Evolutionary conservation across 73 alveolate species (phyloP).

Genomic region (Tetrahymena elliotti): DNA sequence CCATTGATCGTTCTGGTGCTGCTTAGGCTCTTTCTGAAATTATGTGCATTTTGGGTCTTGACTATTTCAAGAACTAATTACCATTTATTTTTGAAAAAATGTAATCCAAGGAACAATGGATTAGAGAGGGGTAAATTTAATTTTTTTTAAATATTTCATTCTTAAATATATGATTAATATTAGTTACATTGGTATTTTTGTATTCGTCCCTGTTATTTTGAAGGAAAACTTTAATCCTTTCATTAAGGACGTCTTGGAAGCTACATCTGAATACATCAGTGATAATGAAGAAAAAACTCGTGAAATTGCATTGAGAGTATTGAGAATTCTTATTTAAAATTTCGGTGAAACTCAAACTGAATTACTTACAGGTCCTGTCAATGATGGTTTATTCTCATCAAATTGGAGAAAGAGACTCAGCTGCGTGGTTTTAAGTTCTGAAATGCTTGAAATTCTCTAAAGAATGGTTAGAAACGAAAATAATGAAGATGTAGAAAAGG

Average conservation of each 20-base stretch:
- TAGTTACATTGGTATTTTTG: conserved; percentile 46
- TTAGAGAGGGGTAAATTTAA: conserved; percentile 45
- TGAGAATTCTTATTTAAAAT: conserved; percentile 57
- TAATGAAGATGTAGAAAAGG: conserved; percentile 8
- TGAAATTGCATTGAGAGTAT: conserved; percentile 58
- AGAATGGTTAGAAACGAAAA: conserved; percentile 42
- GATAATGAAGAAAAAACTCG: conserved; percentile 63
- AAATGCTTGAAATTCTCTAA: conserved; percentile 29
- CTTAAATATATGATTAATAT: neutral
- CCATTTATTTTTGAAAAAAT: conserved; percentile 10
- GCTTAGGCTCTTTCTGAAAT: conserved; percentile 76
- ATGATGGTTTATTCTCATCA: conserved; percentile 45
- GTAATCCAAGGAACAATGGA: conserved; percentile 6
- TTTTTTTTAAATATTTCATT: neutral
- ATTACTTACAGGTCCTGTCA: conserved; percentile 48
- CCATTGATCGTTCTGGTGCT: conserved; percentile 63
- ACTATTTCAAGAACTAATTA: conserved; percentile 44
- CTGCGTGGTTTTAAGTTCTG: conserved; percentile 41
- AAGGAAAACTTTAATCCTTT: conserved; percentile 48
- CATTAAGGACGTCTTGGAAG: conserved; percentile 50
- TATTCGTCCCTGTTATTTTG: conserved; percentile 53
- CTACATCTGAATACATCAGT: conserved; percentile 57
- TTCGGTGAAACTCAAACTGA: conserved; percentile 50
- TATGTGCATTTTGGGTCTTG: conserved; percentile 43
- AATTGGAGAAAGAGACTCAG: conserved; percentile 57